These are phyloP conservation scores for Tulasnella sp. DNA, from an alignment of 768 basidiomycete genomes.

Conservation along the genomic window DNA sequence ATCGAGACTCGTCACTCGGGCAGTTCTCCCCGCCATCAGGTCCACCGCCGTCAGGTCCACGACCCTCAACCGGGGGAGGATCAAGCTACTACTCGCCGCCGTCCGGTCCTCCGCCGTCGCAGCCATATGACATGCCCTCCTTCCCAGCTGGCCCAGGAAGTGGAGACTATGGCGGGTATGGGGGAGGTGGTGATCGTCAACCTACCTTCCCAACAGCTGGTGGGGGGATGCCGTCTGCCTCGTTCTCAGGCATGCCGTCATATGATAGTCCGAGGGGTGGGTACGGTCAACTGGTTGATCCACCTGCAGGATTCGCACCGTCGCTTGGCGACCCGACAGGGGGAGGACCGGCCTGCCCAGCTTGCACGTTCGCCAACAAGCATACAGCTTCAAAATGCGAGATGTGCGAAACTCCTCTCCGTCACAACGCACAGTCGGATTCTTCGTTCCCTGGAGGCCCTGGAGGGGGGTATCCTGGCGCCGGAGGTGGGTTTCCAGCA, in stretches of 20 bases:
- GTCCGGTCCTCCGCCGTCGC: too few species aligned
- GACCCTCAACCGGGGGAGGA: background rate
- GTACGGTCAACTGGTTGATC: background rate
- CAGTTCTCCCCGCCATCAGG: background rate
- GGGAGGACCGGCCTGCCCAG: background rate
- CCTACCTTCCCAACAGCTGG: too few species aligned
- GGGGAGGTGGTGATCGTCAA: background rate
- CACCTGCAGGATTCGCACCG: conserved; percentile 1
- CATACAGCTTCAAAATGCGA: background rate
- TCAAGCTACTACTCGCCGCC: background rate
- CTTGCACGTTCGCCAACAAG: background rate
- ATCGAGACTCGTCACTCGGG: background rate
- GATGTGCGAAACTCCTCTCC: conserved; percentile 1
- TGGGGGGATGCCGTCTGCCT: too few species aligned
- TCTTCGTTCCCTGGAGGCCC: conserved; percentile 2
- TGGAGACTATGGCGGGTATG: background rate
- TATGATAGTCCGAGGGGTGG: too few species aligned
- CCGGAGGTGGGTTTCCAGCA: background rate
- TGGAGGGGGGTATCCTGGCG: background rate
- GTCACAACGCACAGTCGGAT: background rate
- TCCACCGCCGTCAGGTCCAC: conserved; percentile 1
- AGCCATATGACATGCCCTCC: too few species aligned
- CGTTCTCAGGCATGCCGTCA: too few species aligned
- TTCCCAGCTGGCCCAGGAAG: background rate
- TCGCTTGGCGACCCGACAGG: background rate